Conservation (phyloP, 176 grass and related monocot genomes). For the Oryza coarctata region DNA sequence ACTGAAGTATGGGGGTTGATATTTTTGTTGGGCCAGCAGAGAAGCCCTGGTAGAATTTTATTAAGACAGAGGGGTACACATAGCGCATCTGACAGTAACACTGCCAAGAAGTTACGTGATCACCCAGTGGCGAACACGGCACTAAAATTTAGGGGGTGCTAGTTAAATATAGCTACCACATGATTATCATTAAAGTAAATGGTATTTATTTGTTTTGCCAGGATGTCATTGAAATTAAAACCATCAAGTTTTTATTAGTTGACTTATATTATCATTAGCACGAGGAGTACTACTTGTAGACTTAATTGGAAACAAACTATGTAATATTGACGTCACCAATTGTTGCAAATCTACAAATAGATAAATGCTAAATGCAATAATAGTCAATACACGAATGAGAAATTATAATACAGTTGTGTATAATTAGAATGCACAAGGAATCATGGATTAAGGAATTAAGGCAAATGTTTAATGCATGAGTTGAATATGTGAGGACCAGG, state of each 20-base stretch:
- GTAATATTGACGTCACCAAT: neutral
- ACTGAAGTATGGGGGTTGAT: neutral
- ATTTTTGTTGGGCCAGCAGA: neutral
- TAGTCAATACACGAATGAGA: neutral
- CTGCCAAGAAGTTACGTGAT: too few species aligned
- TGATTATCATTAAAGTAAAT: too few species aligned
- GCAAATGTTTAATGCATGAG: neutral
- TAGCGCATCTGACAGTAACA: too few species aligned
- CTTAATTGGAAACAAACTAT: neutral
- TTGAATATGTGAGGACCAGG: neutral
- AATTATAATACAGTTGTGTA: neutral
- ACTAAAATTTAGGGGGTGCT: too few species aligned
- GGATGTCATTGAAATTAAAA: neutral
- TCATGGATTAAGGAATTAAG: neutral
- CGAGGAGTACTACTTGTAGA: too few species aligned
- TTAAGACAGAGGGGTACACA: too few species aligned
- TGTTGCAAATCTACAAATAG: neutral
- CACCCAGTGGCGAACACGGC: too few species aligned
- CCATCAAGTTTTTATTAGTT: neutral
- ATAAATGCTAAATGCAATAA: neutral
- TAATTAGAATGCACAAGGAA: neutral
- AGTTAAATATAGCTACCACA: too few species aligned
- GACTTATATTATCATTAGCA: too few species aligned
- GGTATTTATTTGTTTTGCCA: neutral
- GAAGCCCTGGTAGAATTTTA: neutral